Percentiles rank a stretch among this genome's conserved stretches.
phyloP scores from a whole-genome alignment of 2,329 filamentous ascomycete species.

The Tolypocladium endophyticum region DNA sequence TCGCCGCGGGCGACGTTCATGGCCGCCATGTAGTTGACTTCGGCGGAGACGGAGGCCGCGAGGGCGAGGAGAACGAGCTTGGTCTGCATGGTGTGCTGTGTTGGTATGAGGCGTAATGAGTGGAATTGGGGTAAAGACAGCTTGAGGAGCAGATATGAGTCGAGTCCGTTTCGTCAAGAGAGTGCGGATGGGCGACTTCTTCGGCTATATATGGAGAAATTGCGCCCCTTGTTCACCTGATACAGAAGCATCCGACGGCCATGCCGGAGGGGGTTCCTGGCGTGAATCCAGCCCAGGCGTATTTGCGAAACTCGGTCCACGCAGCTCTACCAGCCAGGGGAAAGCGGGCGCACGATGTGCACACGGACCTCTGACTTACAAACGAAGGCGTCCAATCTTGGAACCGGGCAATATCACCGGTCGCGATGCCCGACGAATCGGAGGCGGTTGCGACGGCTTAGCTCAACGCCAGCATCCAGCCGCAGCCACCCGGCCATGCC shows the following conservation, averaged over 20 bases:
- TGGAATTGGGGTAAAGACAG: not conserved
- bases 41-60: conserved; percentile 13
- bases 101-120: not conserved
- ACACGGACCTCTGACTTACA: not conserved
- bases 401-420: not conserved
- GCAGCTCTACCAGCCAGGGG: not conserved
- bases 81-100: conserved; percentile 15
- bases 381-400: not conserved
- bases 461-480: not conserved
- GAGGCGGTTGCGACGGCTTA: not conserved
- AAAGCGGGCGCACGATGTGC: not conserved
- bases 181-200: not conserved
- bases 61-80: conserved; percentile 14
- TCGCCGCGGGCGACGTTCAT: conserved; percentile 15
- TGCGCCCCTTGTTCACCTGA: not conserved
- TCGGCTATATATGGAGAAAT: not conserved
- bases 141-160: no score
- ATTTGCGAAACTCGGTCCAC: not conserved
- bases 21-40: conserved; percentile 14
- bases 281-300: not conserved
- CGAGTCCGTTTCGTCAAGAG: not conserved
- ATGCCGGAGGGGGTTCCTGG: not conserved
- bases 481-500: not conserved
- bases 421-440: not conserved
- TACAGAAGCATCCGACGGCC: not conserved